phyloP scores from a whole-genome alignment of 306 rosid species.

The Coriaria nepalensis region DNA sequence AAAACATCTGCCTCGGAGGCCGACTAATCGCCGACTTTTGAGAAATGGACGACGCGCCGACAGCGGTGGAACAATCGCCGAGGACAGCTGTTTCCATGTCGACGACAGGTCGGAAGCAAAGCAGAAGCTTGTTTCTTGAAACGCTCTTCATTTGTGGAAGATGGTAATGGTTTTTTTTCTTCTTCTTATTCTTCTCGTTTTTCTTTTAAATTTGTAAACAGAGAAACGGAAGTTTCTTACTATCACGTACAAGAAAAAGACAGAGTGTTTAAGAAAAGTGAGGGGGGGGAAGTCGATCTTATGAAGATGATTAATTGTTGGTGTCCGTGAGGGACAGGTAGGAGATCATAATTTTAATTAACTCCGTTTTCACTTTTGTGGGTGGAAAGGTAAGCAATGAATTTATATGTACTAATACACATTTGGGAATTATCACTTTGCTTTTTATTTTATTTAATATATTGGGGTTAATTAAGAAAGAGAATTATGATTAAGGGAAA shows the following conservation, averaged over 20 bases:
- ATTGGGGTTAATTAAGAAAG: too few species aligned
- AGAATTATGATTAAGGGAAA: too few species aligned
- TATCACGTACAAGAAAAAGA: too few species aligned
- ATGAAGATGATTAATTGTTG: conserved; percentile 9
- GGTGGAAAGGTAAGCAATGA: not conserved
- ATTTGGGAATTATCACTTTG: too few species aligned
- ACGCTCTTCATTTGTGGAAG: conserved; percentile 29
- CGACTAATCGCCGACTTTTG: conserved; percentile 9
- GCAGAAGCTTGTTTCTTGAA: conserved; percentile 46
- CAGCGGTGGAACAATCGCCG: conserved; percentile 17
- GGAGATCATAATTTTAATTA: conserved; percentile 1
- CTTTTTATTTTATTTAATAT: too few species aligned
- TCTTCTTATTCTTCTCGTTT: too few species aligned
- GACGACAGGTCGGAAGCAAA: conserved; percentile 54
- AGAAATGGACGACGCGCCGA: conserved; percentile 8
- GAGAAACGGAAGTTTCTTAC: too few species aligned
- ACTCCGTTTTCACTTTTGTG: not conserved
- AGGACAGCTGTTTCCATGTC: conserved; percentile 33
- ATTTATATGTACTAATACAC: too few species aligned
- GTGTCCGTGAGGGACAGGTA: conserved; percentile 11
- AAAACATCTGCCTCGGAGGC: conserved; percentile 22
- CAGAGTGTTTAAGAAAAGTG: conserved; percentile 10
- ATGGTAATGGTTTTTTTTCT: too few species aligned
- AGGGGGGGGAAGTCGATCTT: not conserved
- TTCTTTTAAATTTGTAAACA: too few species aligned